Evolutionary conservation across 306 rosid genomes (phyloP).

Genomic region (Cucurbita pepo): DNA sequence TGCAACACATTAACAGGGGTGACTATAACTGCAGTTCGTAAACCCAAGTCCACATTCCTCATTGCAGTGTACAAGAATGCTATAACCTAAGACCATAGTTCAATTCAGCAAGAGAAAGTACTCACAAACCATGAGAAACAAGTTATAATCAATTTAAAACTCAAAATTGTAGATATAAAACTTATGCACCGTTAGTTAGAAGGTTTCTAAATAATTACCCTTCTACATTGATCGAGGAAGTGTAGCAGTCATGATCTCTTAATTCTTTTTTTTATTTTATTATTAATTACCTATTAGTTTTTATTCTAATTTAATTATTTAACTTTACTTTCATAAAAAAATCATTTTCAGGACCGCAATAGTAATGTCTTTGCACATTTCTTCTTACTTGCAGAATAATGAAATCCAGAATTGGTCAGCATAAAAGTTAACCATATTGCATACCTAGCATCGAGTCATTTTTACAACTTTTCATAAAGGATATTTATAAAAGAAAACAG

Average conservation of each 20-base stretch:
- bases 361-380: not conserved
- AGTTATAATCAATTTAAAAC: not conserved
- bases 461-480: not conserved
- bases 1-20: constrained; percentile 93
- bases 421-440: not conserved
- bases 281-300: not conserved
- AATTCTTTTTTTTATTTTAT: not conserved
- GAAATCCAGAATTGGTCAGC: not conserved
- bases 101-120: not conserved
- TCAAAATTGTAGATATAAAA: not conserved
- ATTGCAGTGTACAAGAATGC: constrained; percentile 90
- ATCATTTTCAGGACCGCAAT: not conserved
- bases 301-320: not conserved
- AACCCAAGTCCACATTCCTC: constrained; percentile 76
- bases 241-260: not conserved
- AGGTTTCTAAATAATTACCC: not conserved
- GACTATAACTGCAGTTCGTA: constrained; percentile 80
- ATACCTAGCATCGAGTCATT: not conserved
- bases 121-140: not conserved
- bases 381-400: not conserved
- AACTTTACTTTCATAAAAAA: not conserved
- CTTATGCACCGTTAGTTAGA: not conserved
- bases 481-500: not conserved
- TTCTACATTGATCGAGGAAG: not conserved
- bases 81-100: constrained; percentile 51